Percentiles rank a stretch among this genome's conserved stretches.
Evolutionary conservation across 2,329 filamentous ascomycete genomes (phyloP).

Genomic region (Fusarium piperis): DNA sequence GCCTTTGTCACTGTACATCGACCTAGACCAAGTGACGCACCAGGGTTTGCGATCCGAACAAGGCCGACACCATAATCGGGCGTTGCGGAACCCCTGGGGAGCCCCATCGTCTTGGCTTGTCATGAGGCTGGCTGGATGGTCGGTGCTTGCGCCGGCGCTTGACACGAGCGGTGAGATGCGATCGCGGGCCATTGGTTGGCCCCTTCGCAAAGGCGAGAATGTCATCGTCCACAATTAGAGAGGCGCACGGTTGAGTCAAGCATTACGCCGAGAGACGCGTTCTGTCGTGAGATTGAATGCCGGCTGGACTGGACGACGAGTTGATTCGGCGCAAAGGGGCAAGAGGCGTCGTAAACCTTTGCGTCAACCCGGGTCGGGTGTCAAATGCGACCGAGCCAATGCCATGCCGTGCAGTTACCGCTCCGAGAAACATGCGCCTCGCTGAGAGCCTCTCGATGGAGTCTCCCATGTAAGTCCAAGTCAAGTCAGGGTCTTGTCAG

Average conservation of each 20-base stretch:
- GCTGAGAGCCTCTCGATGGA: background rate
- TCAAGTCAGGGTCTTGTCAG: slow-evolving; percentile 32
- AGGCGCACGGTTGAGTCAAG: background rate
- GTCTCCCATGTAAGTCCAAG: background rate
- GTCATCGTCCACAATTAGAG: slow-evolving; percentile 13
- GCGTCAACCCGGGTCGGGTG: slow-evolving; percentile 4
- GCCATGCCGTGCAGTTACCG: slow-evolving; percentile 2
- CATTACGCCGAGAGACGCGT: background rate
- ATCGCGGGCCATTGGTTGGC: slow-evolving; percentile 14
- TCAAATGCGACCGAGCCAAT: slow-evolving; percentile 18
- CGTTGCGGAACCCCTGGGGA: slow-evolving; percentile 3
- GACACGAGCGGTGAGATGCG: slow-evolving; percentile 23
- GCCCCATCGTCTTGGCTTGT: background rate
- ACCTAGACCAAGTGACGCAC: slow-evolving; percentile 10
- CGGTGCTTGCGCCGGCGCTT: slow-evolving; percentile 7
- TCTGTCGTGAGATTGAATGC: slow-evolving; percentile 3
- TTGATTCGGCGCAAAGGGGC: slow-evolving; percentile 15
- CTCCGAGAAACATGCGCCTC: background rate
- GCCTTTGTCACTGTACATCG: background rate
- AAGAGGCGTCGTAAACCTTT: slow-evolving; percentile 26
- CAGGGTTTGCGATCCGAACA: background rate
- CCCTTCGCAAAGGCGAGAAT: slow-evolving; percentile 11
- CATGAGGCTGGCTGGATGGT: slow-evolving; percentile 11
- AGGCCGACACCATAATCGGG: slow-evolving; percentile 6
- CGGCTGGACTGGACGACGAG: slow-evolving; percentile 14